A percentile compares a stretch with the other conserved stretches of the same genome.
These are phyloP conservation scores for Dentiscutata heterogama DNA, from an alignment of 371 early-diverging fungal genomes.

Conservation along the genomic window DNA sequence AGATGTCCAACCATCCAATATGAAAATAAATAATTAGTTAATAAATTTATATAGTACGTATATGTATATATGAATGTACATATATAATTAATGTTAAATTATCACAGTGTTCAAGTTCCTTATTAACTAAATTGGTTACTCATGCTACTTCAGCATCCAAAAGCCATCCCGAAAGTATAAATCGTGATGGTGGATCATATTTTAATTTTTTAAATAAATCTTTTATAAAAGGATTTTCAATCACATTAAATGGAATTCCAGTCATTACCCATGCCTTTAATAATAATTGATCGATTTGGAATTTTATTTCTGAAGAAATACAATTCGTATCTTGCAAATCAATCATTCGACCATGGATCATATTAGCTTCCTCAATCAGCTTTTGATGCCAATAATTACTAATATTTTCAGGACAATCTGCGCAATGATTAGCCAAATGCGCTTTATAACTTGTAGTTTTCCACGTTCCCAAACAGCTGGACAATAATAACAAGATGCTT, in stretches of 20 bases:
- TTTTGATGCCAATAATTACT: not conserved
- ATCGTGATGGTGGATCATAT: not conserved
- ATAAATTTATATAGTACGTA: not conserved
- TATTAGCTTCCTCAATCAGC: not conserved
- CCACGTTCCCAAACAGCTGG: not conserved
- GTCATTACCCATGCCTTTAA: not conserved
- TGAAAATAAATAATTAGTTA: not conserved
- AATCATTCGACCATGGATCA: not conserved
- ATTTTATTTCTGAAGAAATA: not conserved
- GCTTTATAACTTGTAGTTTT: not conserved
- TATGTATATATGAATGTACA: not conserved
- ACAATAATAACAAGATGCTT: not conserved
- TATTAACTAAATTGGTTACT: not conserved
- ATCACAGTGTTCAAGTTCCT: not conserved
- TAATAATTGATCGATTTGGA: not conserved
- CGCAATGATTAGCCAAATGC: not conserved
- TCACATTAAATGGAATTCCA: not conserved
- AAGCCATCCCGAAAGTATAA: not conserved
- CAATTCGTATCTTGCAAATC: not conserved
- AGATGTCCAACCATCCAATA: not conserved
- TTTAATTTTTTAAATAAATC: not conserved
- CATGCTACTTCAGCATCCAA: not conserved
- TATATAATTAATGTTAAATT: not conserved
- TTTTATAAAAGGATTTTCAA: conserved; percentile 1
- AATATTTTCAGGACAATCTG: not conserved